phyloP scores from a whole-genome alignment of 2,329 filamentous ascomycete genomes.

The Trichoderma sp. region DNA sequence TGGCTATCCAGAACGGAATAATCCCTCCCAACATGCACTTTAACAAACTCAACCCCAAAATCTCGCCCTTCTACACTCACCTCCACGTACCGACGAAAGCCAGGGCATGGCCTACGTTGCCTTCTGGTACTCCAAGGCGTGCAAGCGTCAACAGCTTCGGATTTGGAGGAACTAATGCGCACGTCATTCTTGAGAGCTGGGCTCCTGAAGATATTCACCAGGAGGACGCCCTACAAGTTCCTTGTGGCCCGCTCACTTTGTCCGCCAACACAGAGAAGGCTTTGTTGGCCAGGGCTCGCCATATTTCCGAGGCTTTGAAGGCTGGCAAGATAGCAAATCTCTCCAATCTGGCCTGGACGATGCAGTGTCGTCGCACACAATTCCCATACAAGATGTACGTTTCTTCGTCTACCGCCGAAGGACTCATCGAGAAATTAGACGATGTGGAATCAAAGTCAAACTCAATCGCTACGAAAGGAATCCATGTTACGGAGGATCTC shows the following conservation, averaged over 20 bases:
- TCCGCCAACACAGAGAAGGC: not conserved
- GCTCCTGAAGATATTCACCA: not conserved
- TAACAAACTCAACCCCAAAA: not conserved
- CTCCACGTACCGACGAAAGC: not conserved
- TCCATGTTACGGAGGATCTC: not conserved
- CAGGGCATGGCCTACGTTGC: not conserved
- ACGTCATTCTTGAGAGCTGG: not conserved
- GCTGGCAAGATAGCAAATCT: not conserved
- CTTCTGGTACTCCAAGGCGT: not conserved
- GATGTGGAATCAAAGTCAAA: not conserved
- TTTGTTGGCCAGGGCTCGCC: not conserved
- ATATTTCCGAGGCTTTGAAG: not conserved
- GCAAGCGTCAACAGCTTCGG: not conserved
- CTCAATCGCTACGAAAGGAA: not conserved
- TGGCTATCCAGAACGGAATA: not conserved
- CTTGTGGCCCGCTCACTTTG: not conserved
- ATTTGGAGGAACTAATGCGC: not conserved
- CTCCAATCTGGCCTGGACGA: not conserved
- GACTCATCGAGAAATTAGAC: not conserved
- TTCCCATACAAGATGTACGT: not conserved
- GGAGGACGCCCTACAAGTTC: not conserved
- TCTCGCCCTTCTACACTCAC: not conserved
- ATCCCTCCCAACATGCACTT: not conserved
- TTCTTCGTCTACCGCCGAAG: not conserved
- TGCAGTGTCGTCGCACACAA: not conserved